phyloP scores from a whole-genome alignment of 164 flowering plant genomes.

The Vitis rotundifolia region DNA sequence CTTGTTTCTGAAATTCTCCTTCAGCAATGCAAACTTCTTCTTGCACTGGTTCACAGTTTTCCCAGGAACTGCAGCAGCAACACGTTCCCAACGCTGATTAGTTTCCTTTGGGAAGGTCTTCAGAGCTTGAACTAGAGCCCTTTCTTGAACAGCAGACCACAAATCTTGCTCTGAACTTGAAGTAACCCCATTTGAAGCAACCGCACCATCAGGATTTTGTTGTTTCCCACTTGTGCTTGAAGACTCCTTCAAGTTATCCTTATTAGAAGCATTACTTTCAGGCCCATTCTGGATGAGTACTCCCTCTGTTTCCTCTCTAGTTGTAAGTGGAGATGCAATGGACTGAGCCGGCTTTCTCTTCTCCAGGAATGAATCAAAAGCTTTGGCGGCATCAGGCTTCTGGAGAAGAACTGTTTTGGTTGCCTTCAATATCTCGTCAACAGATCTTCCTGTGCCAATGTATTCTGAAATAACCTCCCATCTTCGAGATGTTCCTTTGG shows the following conservation, averaged over 20 bases:
- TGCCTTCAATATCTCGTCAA: constrained; percentile 89
- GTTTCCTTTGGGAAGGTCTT: constrained; percentile 52
- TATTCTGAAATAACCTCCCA: constrained; percentile 97
- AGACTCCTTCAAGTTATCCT: constrained; percentile 26
- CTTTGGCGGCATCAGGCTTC: constrained; percentile 86
- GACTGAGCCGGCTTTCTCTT: constrained; percentile 78
- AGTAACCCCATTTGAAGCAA: constrained; percentile 33
- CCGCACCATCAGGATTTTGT: constrained; percentile 23
- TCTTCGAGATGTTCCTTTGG: constrained; percentile 91
- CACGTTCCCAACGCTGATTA: constrained; percentile 70
- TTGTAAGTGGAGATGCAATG: constrained; percentile 78
- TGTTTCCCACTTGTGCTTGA: constrained; percentile 24
- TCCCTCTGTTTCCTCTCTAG: constrained; percentile 63
- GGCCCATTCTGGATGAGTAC: constrained; percentile 14
- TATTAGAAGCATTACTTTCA: constrained; percentile 7
- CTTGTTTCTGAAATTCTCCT: constrained; percentile 84
- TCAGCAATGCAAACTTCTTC: constrained; percentile 75
- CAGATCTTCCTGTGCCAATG: constrained; percentile 90
- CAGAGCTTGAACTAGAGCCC: constrained; percentile 51
- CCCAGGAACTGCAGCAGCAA: constrained; percentile 93
- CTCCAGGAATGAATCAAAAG: constrained; percentile 91
- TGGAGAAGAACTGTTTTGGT: constrained; percentile 95
- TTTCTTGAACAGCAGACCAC: constrained; percentile 70
- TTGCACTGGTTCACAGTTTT: constrained; percentile 63
- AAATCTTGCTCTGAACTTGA: constrained; percentile 60